Evolutionary conservation across 768 basidiomycete genomes (phyloP), one percentile per base, ranked within the genome.

Genomic region (Macrolepiota fuliginosa): DNA sequence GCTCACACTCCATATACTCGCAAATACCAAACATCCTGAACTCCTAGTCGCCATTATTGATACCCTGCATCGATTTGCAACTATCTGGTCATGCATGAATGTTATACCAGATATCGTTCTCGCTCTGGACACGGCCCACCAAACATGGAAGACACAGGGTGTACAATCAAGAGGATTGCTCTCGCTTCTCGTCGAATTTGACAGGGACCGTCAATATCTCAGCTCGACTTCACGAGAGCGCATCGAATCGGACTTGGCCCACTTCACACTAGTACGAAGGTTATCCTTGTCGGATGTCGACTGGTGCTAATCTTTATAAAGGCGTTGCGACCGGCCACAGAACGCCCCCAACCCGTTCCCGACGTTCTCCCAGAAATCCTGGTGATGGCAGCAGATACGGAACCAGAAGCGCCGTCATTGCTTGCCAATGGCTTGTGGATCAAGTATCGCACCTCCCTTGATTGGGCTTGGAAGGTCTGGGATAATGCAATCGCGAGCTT

Each of bases 381-480:
- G 19, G 69, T 85, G 7, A 80, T 92, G n/a, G 82, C 83, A 4
- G 82, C 79, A 10, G 84, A 90, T 67, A 72, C 79, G 2, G 79
- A 81, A 54, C 75, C 76, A 0, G 85, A 88, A 61, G 89, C 86
- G 4, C 82, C 89, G 1, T 86, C 86, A 0, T 80, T 82, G 51
- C 83, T 94, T 22, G 91, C 91, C 0, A 89, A 89, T 65, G 82
- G 82, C 50, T 76, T 94, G 13, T 94, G 92, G 92, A 89, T 90
- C 72, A 89, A 90, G 69, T 92, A 92, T 66, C 85, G 89, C 46
- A 84, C 83, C 15, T 83, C 90, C 0, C 67, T 73, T 13, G 83
- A 91, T 66, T 92, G 91, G 90, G 90, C 83, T 1, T 89, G 85
- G 85, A 89, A 87, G 66, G 88, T 89, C 19, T 93, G 91, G 91